Conservation (phyloP, 345 rosid genomes). For the Sisymbrium irio region DNA sequence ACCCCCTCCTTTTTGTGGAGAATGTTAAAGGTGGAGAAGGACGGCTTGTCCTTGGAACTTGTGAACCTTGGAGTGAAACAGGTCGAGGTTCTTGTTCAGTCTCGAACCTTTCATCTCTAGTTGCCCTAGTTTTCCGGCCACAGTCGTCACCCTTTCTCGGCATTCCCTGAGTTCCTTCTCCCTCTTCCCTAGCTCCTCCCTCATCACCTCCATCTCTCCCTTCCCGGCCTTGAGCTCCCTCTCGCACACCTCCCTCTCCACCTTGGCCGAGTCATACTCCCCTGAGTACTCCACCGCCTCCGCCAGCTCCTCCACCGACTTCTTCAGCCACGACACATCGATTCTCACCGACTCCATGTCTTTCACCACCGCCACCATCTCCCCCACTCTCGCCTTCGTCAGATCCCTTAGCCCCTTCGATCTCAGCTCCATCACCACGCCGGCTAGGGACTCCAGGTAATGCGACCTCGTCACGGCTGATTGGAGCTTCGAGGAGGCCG, state of each 20-base stretch:
- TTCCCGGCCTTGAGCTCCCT: conserved; percentile 35
- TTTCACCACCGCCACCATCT: conserved; percentile 63
- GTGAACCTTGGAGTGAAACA: conserved; percentile 35
- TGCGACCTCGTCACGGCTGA: conserved; percentile 55
- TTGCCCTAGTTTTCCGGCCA: conserved; percentile 37
- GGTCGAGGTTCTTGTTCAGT: conserved; percentile 36
- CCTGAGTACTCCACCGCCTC: conserved; percentile 47
- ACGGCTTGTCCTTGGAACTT: conserved; percentile 43
- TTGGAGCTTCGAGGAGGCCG: conserved; percentile 53
- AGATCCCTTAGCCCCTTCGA: conserved; percentile 43
- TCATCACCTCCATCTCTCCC: conserved; percentile 47
- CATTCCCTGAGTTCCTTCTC: conserved; percentile 50
- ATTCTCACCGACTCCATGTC: conserved; percentile 71
- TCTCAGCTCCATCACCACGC: conserved; percentile 64
- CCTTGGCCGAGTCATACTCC: conserved; percentile 42
- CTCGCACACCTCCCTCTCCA: conserved; percentile 45
- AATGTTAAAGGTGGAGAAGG: neutral
- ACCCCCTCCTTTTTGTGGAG: too few species aligned
- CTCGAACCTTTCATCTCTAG: conserved; percentile 45
- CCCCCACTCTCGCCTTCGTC: conserved; percentile 55
- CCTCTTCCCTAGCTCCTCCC: conserved; percentile 42
- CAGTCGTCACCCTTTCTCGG: conserved; percentile 40
- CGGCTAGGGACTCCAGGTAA: conserved; percentile 64
- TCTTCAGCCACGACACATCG: conserved; percentile 57
- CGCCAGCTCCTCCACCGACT: conserved; percentile 42